These are phyloP conservation scores for Rhodotorula taiwanensis DNA, from an alignment of 768 basidiomycete genomes.

Conservation along the genomic window DNA sequence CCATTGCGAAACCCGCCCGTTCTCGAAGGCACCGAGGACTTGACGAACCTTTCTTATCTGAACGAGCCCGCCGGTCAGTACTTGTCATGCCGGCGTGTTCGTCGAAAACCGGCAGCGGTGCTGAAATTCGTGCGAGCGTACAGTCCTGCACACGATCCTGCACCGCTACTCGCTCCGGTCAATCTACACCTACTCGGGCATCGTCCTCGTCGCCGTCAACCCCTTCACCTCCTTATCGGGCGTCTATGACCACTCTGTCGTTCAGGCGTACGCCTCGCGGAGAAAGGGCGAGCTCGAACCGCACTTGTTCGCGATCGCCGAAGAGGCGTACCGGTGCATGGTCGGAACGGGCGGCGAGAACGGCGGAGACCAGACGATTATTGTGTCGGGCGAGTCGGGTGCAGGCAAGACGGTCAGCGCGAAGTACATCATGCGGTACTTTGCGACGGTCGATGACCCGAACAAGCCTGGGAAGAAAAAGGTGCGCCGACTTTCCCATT, in stretches of 20 bases:
- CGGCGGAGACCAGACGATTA: slow-evolving; percentile 87
- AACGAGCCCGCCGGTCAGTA: slow-evolving; percentile 89
- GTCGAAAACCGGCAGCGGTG: not conserved
- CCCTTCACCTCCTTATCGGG: slow-evolving; percentile 92
- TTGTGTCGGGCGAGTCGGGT: slow-evolving; percentile 98
- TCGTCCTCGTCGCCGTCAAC: slow-evolving; percentile 97
- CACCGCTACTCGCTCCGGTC: slow-evolving; percentile 95
- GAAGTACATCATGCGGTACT: slow-evolving; percentile 98
- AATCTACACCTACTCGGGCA: slow-evolving; percentile 98
- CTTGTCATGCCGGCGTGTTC: not conserved
- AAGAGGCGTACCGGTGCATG: slow-evolving; percentile 98
- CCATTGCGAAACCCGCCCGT: slow-evolving; percentile 94
- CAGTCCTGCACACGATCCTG: slow-evolving; percentile 92
- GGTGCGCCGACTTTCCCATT: too few species aligned
- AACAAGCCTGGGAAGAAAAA: slow-evolving; percentile 50
- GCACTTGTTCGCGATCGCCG: slow-evolving; percentile 96
- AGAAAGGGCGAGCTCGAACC: slow-evolving; percentile 92
- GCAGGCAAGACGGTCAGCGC: slow-evolving; percentile 99
- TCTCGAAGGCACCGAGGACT: slow-evolving; percentile 92
- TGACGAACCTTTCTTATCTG: slow-evolving; percentile 93
- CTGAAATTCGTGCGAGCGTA: slow-evolving; percentile 2
- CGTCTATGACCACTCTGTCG: slow-evolving; percentile 92
- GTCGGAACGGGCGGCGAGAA: slow-evolving; percentile 56
- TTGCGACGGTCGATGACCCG: slow-evolving; percentile 89
- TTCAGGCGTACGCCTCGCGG: slow-evolving; percentile 89